A percentile compares a stretch with the other conserved stretches of the same genome.
Evolutionary conservation across 192 early-diverging fungal species (phyloP).

Genomic region (Gryganskiella cystojenkinii): DNA sequence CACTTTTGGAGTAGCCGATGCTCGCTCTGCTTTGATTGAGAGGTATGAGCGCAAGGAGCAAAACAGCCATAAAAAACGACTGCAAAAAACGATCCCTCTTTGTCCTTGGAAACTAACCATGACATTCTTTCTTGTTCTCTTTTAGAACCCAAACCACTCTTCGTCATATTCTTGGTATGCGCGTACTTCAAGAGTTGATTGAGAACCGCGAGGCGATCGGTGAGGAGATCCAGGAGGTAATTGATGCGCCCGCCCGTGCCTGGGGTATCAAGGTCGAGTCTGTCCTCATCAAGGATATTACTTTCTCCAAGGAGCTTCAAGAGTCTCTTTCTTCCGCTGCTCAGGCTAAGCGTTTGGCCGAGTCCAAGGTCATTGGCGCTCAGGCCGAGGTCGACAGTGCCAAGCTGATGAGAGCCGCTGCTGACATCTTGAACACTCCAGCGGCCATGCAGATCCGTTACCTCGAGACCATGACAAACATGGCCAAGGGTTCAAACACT

Average conservation of each 20-base stretch:
- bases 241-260: slow-evolving; percentile 76
- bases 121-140: neutral
- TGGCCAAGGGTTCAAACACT: slow-evolving; percentile 79
- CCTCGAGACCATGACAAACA: slow-evolving; percentile 83
- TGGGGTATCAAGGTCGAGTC: slow-evolving; percentile 87
- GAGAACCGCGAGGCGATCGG: slow-evolving; percentile 92
- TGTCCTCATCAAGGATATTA: slow-evolving; percentile 90
- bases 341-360: slow-evolving; percentile 89
- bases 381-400: slow-evolving; percentile 88
- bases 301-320: slow-evolving; percentile 80
- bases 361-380: slow-evolving; percentile 92
- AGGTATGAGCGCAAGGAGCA: slow-evolving; percentile 52
- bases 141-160: slow-evolving; percentile 87
- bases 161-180: slow-evolving; percentile 83
- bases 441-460: slow-evolving; percentile 91
- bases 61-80: neutral
- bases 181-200: slow-evolving; percentile 87
- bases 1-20: slow-evolving; percentile 78
- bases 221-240: slow-evolving; percentile 85
- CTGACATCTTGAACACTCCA: slow-evolving; percentile 89
- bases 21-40: slow-evolving; percentile 84
- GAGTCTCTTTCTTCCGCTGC: slow-evolving; percentile 88
- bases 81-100: neutral
- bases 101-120: neutral
- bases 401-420: slow-evolving; percentile 93